Evolutionary conservation across 495 filamentous ascomycete genomes (phyloP), one percentile per base, ranked within the genome.

Genomic region (Tuber melanosporum): DNA sequence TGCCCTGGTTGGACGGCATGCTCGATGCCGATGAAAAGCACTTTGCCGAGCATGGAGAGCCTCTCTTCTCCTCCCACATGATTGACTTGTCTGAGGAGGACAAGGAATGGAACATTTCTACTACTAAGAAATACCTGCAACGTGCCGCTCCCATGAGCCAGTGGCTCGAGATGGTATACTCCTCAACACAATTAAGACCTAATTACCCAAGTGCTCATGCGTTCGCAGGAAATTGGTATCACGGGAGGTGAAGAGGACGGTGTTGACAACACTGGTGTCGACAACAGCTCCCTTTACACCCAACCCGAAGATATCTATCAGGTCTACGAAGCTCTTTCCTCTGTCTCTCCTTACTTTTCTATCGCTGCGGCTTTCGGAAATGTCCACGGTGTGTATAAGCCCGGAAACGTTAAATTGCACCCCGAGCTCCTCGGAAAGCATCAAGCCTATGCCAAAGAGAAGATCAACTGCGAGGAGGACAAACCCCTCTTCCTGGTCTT

Each of bases 401-500:
- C 96, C 75, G 95, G 96, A 78, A 99, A 99, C 85, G 95, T 98
- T 84, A 91, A 91, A 85, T 91, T 98, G 62, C 94, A 97, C 86
- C 95, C 95, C 72, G 93, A 96, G 87, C 90, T 98, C 46, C 91
- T 99, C 77, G 88, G 88, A 84, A 95, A 97, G 89, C 96, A 99
- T 89, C 95, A 99, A 87, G 88, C 88, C 79, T 93, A 92, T 85
- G 93, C 97, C 83, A 89, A 92, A 85, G 89, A 94, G 87, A 87
- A 94, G 88, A 89, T 85, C 77, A 81, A 83, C 73, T 85, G 88
- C 79, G 85, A 87, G 77, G 90, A 93, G 78, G 88, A 91, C 83
- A 97, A 97, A 90, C 95, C 96, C 75, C 91, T 98, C 83, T 98
- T 96, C 90, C 92, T 99, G 85, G 95, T 99, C 85, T 99, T 99